Percentiles rank a stretch among this genome's conserved stretches.
phyloP scores from a whole-genome alignment of 2,329 filamentous ascomycete species.

The Aspergillus sp. region DNA sequence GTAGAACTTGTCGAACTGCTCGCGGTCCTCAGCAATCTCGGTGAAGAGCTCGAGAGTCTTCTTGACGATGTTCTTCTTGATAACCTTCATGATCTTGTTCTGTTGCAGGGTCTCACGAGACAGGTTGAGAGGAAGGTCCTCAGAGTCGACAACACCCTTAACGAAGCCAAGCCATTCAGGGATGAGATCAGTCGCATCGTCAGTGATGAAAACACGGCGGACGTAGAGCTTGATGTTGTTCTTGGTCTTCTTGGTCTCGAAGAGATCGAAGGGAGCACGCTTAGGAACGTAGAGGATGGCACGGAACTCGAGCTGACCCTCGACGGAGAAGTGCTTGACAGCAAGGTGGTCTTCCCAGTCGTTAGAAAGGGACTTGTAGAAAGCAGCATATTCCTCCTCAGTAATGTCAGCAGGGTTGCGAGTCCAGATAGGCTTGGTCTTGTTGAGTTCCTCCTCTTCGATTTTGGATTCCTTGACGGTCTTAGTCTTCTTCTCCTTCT shows the following conservation, averaged over 20 bases:
- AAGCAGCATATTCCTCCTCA: conserved; percentile 94
- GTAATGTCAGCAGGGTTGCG: conserved; percentile 95
- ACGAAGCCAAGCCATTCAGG: conserved; percentile 99
- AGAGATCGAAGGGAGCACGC: conserved; percentile 98
- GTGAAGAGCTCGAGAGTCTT: conserved; percentile 99
- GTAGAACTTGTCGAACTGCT: conserved; percentile 99
- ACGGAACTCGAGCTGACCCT: conserved; percentile 99
- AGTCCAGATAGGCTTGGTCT: conserved; percentile 99
- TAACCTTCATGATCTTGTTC: conserved; percentile 99
- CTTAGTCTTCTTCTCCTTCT: conserved; percentile 96
- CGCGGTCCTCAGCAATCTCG: conserved; percentile 98
- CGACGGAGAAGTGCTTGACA: conserved; percentile 99
- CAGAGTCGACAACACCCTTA: conserved; percentile 99
- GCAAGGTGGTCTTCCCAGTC: conserved; percentile 99
- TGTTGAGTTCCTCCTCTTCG: conserved; percentile 99
- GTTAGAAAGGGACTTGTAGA: conserved; percentile 99
- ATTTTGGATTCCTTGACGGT: conserved; percentile 98
- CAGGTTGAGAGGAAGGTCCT: conserved; percentile 98
- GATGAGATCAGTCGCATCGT: conserved; percentile 97
- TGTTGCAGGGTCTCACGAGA: conserved; percentile 99
- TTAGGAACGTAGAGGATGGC: conserved; percentile 99
- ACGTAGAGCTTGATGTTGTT: conserved; percentile 99
- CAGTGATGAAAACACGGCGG: conserved; percentile 99
- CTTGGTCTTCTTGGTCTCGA: conserved; percentile 99
- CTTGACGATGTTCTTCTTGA: conserved; percentile 99